Base-by-base conservation (phyloP, 2,329 filamentous ascomycete species). In the Alternaria ventricosa region DNA sequence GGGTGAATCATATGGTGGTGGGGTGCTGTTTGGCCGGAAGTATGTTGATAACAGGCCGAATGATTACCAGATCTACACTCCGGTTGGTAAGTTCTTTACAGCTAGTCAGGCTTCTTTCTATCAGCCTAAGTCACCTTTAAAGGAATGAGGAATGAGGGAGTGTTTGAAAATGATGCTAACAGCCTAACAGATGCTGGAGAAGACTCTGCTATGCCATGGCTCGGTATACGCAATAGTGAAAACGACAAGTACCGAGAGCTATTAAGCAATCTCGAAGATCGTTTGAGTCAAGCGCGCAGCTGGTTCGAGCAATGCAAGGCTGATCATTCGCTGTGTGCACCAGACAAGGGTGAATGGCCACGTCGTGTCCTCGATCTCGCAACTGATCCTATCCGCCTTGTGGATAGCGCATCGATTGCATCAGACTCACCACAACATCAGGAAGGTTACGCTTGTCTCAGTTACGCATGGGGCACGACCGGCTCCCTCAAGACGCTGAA, bases 361-460 rank as follows among this genome's bases (percentile, higher is more conserved):
- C 55, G 43, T 15, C 43, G 55, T 11, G 18, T 57, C 5, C 44
- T 57, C 15, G 43, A 57, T 28, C 28, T 57, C 22, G 13, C 43
- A 3, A n/a, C 11, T 47, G 7, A 57, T 20, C n/a, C 54, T 25
- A 18, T 57, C 8, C 55, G 27, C n/a, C 44, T 57, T 22, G 44
- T 57, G 13, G 15, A 36, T 13, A 41, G 43, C 20, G 43, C 41
- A 30, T 47, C 43, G 13, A 47, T 57, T 15, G 12, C 8, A 13
- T 25, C 55, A 33, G 22, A 6, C 5, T 22, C 20, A 11, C 1
- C 18, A 27, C 44, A 36, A n/a, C 55, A 2, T 6, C 44, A 41
- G 28, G 44, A 47, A 47, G 55, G 44, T n/a, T 49, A 57, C 6
- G 55, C 55, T 20, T 57, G 55, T 47, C 55, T 57, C 20, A 57